phyloP scores from a whole-genome alignment of 73 alveolate genomes.

The Paramecium octaurelia region DNA sequence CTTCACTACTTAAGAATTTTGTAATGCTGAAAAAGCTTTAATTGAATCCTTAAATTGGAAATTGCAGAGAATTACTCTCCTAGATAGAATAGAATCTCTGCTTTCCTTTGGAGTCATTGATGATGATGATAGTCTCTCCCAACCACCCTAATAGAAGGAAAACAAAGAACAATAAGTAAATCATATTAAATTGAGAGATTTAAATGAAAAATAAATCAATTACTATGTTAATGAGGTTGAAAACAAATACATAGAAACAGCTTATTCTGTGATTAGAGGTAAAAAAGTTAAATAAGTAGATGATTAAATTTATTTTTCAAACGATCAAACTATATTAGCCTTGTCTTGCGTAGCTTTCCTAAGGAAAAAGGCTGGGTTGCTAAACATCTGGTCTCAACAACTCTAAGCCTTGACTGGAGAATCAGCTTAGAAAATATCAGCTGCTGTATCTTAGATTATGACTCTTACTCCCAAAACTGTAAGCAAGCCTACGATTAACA shows the following conservation, averaged over 20 bases:
- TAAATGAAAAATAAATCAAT: background rate
- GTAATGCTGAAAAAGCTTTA: slow-evolving; percentile 28
- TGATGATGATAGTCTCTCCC: slow-evolving; percentile 31
- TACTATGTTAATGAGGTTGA: slow-evolving; percentile 17
- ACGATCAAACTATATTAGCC: slow-evolving; percentile 32
- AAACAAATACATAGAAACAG: background rate
- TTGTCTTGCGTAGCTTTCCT: slow-evolving; percentile 28
- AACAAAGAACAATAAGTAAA: background rate
- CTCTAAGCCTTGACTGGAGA: background rate
- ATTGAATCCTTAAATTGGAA: slow-evolving; percentile 45
- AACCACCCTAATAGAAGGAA: background rate
- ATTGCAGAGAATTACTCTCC: slow-evolving; percentile 6
- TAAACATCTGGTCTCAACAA: slow-evolving; percentile 24
- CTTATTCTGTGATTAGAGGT: background rate
- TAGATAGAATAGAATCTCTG: slow-evolving; percentile 31
- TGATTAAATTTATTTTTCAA: background rate
- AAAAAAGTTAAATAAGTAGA: background rate
- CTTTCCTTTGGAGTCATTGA: slow-evolving; percentile 47
- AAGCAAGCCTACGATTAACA: background rate
- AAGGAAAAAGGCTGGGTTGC: slow-evolving; percentile 28
- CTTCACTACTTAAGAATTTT: slow-evolving; percentile 18
- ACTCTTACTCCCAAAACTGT: background rate
- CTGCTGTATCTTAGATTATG: slow-evolving; percentile 4
- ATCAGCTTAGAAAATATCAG: slow-evolving; percentile 36
- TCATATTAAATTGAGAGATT: background rate